Conservation (phyloP, 768 basidiomycete species). For the Pholiota conissans region DNA sequence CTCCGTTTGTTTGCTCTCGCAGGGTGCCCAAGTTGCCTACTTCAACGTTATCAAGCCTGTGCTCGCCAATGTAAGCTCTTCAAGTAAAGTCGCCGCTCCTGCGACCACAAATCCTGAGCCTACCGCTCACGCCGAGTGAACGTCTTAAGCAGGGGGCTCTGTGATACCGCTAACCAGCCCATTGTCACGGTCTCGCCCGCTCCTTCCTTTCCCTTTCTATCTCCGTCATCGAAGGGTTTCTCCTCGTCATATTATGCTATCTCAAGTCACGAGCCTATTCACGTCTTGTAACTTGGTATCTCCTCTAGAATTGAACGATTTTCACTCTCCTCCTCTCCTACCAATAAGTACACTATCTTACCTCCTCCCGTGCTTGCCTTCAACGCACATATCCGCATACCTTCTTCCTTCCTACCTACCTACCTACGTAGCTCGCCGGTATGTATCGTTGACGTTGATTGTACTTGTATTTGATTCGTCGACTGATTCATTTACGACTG, state of each 20-base stretch:
- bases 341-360: slow-evolving; percentile 1
- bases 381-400: no score
- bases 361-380: slow-evolving; percentile 7
- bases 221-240: neutral
- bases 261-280: slow-evolving; percentile 1
- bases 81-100: slow-evolving; percentile 43
- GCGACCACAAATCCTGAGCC: slow-evolving; percentile 52
- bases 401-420: no score
- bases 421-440: slow-evolving; percentile 8
- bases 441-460: slow-evolving; percentile 7
- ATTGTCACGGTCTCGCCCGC: slow-evolving; percentile 4
- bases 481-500: slow-evolving; percentile 1
- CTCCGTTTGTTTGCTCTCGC: slow-evolving; percentile 19
- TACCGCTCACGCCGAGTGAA: slow-evolving; percentile 30
- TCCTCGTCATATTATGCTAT: slow-evolving; percentile 9
- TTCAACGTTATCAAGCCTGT: slow-evolving; percentile 76
- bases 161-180: neutral
- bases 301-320: neutral
- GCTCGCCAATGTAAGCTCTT: slow-evolving; percentile 59
- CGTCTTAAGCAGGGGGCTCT: slow-evolving; percentile 14
- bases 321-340: neutral
- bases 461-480: slow-evolving; percentile 11
- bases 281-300: slow-evolving; percentile 4
- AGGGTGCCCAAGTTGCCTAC: slow-evolving; percentile 91
- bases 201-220: slow-evolving; percentile 11